Base-by-base conservation (phyloP, 1,284 basidiomycete genomes). In the Agaricales sp. region DNA sequence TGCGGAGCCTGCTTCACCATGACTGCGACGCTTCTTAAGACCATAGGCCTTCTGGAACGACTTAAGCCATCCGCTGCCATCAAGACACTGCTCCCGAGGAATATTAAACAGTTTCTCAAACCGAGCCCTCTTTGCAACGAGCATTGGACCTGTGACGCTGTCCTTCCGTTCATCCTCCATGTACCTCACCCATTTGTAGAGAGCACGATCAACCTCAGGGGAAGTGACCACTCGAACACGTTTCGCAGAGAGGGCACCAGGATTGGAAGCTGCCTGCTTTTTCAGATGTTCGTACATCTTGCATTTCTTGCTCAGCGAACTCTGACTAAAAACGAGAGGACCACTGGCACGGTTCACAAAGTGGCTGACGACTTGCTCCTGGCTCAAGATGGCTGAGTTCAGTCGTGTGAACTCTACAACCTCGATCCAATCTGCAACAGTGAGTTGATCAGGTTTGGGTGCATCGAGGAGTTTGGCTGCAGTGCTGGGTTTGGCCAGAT, bases 1-100 rank as follows among this genome's bases (percentile, higher is more conserved):
- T 4, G 66, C 62, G n/a, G 65, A 67, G 21, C 51, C 65, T 21
- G 66, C 65, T 52, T 70, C 68, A 14, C 68, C 67, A 58, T 70
- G 68, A 14, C 57, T 43, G 2, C 50, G 23, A 51, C 51, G 52
- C 43, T 67, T 60, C 25, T 57, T 52, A 1, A 70, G 54, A 3
- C 61, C 57, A 51, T 67, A 66, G 13, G 56, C 51, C 24, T 50
- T 57, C 24, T 57, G 62, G 49, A 64, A 65, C 11, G 47, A 49
- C 8, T 41, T 24, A 41, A 64, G 44, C 64, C 65, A 67, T 4
- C 64, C 61, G 14, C 55, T 54, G 4, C 58, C 54, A 8, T 2
- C 44, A 11, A 65, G 51, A 16, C 57, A 44, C 45, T 62, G 58
- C 14, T 57, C 51, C 22, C 60, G 51, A 4, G 61, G 63, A 2